Conservation (phyloP, 2,329 filamentous ascomycete genomes). For the Diaporthe humulicola region DNA sequence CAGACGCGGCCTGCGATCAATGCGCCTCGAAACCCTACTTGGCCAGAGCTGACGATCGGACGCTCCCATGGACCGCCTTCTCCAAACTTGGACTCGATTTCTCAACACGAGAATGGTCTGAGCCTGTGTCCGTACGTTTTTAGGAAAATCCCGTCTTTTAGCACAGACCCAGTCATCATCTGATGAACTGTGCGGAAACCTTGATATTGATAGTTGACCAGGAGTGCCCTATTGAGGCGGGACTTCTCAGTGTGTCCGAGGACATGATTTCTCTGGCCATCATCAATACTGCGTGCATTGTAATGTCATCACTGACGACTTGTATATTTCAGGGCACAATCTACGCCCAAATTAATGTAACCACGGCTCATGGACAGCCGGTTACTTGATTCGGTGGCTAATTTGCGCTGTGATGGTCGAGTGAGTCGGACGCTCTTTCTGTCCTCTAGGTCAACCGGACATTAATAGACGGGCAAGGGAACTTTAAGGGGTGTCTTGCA, state of each 20-base stretch:
- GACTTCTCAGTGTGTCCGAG: neutral
- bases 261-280: neutral
- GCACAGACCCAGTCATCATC: too few relatives aligned
- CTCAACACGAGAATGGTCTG: neutral
- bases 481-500: neutral
- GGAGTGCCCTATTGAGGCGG: neutral
- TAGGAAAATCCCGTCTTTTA: neutral
- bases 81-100: too few relatives aligned
- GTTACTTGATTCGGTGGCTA: constrained; percentile 7
- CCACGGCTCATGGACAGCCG: neutral
- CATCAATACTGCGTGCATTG: neutral
- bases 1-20: neutral
- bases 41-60: neutral
- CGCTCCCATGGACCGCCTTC: neutral
- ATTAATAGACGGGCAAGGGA: too few relatives aligned
- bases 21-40: neutral
- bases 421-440: too few relatives aligned
- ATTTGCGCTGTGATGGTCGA: neutral
- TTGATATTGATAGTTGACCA: neutral
- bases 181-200: neutral
- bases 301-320: neutral
- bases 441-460: too few relatives aligned
- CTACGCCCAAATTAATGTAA: neutral
- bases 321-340: neutral
- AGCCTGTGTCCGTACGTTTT: neutral